A percentile compares a stretch with the other conserved stretches of the same genome.
Evolutionary conservation across 106 monocot species (phyloP).

Genomic region (Xerophyta viscosa): DNA sequence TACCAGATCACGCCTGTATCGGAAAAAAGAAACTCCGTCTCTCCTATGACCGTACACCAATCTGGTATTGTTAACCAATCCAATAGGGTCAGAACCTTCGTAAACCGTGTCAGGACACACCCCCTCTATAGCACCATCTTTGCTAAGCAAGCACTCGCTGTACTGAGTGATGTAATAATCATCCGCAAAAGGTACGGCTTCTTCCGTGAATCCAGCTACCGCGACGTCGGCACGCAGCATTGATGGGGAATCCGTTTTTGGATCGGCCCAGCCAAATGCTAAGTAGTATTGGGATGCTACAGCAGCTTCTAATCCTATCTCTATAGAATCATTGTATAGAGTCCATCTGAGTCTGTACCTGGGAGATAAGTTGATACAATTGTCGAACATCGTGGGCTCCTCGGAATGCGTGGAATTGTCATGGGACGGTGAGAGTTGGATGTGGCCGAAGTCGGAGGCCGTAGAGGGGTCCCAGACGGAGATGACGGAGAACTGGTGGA

Average conservation of each 20-base stretch:
- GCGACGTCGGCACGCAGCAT: constrained; percentile 74
- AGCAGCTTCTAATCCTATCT: constrained; percentile 67
- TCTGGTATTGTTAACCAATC: constrained; percentile 61
- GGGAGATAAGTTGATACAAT: constrained; percentile 46
- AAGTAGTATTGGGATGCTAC: constrained; percentile 69
- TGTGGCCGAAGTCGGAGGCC: too few species aligned
- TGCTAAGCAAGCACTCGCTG: constrained; percentile 60
- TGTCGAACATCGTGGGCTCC: constrained; percentile 60
- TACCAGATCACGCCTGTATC: constrained; percentile 40
- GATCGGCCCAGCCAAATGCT: constrained; percentile 89
- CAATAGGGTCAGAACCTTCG: constrained; percentile 54
- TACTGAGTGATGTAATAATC: constrained; percentile 77
- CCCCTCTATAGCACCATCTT: constrained; percentile 62
- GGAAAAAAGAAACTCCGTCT: constrained; percentile 74
- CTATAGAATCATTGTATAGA: constrained; percentile 31
- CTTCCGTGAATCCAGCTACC: constrained; percentile 70
- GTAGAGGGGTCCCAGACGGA: too few species aligned
- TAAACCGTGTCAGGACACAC: constrained; percentile 86
- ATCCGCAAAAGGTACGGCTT: constrained; percentile 66
- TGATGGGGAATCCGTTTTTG: constrained; percentile 22
- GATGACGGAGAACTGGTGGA: too few species aligned
- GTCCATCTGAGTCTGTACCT: constrained; percentile 67
- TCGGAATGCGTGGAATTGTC: too few species aligned
- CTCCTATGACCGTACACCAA: constrained; percentile 76
- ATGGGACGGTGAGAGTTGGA: too few species aligned